These are phyloP conservation scores for Deinandra increscens DNA, from an alignment of 129 eudicot species.

Conservation along the genomic window DNA sequence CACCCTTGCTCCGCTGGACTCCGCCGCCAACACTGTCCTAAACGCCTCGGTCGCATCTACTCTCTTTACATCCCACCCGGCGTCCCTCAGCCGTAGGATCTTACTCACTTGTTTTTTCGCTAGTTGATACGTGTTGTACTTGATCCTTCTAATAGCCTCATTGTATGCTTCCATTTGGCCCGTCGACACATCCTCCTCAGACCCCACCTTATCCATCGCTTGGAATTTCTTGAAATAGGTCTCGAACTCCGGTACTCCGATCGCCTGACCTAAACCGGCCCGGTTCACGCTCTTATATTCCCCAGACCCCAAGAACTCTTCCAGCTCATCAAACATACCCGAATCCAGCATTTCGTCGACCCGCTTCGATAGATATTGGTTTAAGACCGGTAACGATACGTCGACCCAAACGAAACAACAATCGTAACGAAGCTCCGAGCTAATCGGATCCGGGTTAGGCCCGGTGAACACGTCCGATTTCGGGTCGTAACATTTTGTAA, in stretches of 20 bases:
- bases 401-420: conserved; percentile 79
- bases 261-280: conserved; percentile 56
- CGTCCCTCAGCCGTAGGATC: conserved; percentile 67
- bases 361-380: conserved; percentile 52
- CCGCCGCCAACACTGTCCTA: conserved; percentile 46
- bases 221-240: conserved; percentile 29
- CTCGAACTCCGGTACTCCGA: conserved; percentile 71
- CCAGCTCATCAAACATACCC: conserved; percentile 74
- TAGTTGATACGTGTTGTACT: conserved; percentile 75
- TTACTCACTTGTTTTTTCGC: conserved; percentile 69
- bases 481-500: conserved; percentile 46
- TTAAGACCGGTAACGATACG: conserved; percentile 47
- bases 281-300: conserved; percentile 16
- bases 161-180: conserved; percentile 30
- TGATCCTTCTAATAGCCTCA: conserved; percentile 63
- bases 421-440: conserved; percentile 44
- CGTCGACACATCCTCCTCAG: conserved; percentile 1
- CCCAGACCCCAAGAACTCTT: conserved; percentile 33
- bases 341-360: conserved; percentile 81
- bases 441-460: conserved; percentile 30
- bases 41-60: conserved; percentile 77
- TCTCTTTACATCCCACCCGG: conserved; percentile 66
- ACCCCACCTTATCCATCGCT: background rate
- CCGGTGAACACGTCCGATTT: conserved; percentile 39
- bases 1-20: conserved; percentile 26